Percentiles rank a stretch among this genome's conserved stretches.
Conservation (phyloP, 352 stramenopile species). For the Pythium myriotylum region DNA sequence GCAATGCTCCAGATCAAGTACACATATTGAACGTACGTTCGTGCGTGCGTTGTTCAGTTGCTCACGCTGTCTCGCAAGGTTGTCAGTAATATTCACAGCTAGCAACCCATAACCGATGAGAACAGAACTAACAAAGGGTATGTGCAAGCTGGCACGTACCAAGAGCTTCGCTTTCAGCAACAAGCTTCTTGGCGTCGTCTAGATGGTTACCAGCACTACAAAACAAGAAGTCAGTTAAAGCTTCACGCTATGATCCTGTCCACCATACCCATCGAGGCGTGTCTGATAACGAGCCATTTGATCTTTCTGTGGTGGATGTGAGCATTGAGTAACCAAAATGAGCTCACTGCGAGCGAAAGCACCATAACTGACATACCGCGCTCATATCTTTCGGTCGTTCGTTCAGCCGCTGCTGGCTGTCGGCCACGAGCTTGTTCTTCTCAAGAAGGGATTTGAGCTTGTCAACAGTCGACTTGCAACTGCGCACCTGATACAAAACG, state of each 20-base stretch:
- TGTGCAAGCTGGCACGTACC: conserved; percentile 24
- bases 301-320: conserved; percentile 66
- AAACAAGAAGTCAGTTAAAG: not conserved
- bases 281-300: conserved; percentile 75
- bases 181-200: conserved; percentile 65
- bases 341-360: too few species aligned
- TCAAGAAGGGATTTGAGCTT: conserved; percentile 87
- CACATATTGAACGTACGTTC: conserved; percentile 48
- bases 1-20: too few species aligned
- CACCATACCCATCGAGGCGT: conserved; percentile 54
- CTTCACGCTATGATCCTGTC: not conserved
- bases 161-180: conserved; percentile 68
- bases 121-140: not conserved
- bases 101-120: not conserved
- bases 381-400: conserved; percentile 43
- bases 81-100: conserved; percentile 71
- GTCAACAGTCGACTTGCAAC: conserved; percentile 83
- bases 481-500: conserved; percentile 61
- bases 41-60: conserved; percentile 75
- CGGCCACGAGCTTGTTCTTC: conserved; percentile 71
- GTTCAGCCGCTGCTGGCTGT: conserved; percentile 67
- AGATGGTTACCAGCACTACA: conserved; percentile 73
- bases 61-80: conserved; percentile 66
- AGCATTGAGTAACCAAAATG: too few species aligned
- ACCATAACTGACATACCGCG: conserved; percentile 27